Base-by-base conservation (phyloP, 257 asterid genomes). In the Cinchona pubescens region DNA sequence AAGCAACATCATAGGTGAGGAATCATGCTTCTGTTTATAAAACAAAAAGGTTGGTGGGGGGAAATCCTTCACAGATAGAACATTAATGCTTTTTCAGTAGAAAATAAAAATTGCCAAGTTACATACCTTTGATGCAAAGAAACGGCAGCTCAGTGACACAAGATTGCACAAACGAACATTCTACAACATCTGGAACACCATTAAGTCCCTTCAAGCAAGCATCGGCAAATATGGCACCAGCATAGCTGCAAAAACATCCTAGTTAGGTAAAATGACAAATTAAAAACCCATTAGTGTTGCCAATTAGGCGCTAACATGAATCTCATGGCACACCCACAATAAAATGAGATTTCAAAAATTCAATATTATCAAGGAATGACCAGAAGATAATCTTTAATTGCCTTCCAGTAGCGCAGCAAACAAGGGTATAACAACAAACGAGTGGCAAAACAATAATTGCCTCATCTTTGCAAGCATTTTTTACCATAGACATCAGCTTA, bases 171-270 rank as follows among this genome's bases (percentile, higher is more conserved):
- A 76, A 89, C 5, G 97, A 80, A 62, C 96, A 89, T 79, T 91
- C 95, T 23, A 91, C 91, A 59, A 89, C 93, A 83, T 88, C 95
- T 23, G 93, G 96, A 65, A 90, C 96, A 27, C 97, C 97, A 79
- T 93, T 93, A 48, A 91, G 94, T 67, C 98, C 97, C 81, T 89
- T 92, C 74, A 92, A 81, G 86, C 96, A 91, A 73, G 98, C 97
- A 90, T 93, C 98, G 19, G 96, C 95, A 78, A 91, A 93, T 51
- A 89, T 82, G 49, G 98, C 96, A n/a, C 97, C 96, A 5, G 97
- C 96, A 85, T 90, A 93, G 72, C 97, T 91, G 90, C 83, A 82
- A 1, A 10, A 65, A 19, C 30, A 69, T 7, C 49, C 18, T 30
- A 60, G 68, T 67, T 62, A 62, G 74, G 58, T 21, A 7, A 74